Evolutionary conservation across 352 stramenopile genomes (phyloP), one percentile per base, ranked within the genome.

Genomic region (Phytophthora pseudosyringae): DNA sequence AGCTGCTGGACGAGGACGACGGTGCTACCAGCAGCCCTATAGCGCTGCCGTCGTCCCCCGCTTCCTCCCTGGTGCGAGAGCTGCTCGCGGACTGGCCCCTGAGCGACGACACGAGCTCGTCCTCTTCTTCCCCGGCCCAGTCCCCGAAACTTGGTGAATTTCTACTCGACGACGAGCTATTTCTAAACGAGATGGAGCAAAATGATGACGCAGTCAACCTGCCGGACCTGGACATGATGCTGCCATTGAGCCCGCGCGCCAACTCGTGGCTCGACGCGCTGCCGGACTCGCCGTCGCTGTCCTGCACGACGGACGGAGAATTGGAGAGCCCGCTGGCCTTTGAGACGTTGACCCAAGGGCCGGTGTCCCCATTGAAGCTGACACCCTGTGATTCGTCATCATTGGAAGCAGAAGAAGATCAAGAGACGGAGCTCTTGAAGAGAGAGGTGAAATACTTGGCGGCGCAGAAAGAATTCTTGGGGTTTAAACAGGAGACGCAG

Each of bases 381-480:
- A 36, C 44, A 16, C 60, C 63, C 21, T 50, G 44, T 51, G 32
- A 48, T 66, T 73, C 71, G 6, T 48, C 58, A 68, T 38, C 57
- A 26, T 67, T 67, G 11, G 43, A 49, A 5, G 41, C 5, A 36
- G 39, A 55, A 40, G 59, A 64, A 1, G 60, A 55, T 59, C 61
- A 82, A 36, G 75, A 89, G 18, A 57, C 60, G n/a, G 76, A 90
- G 48, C 43, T 90, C 40, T 44, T 88, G 48, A 47, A 70, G 59
- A 90, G 84, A 55, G 81, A 90, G 39, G 57, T 73, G 31, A 89
- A 80, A 44, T 89, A 83, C 53, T 43, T 90, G 28, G 69, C 76
- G 35, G 81, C 81, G 0, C 81, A 90, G 59, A 81, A 85, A 41
- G 81, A 90, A 38, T 90, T 86, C 44, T 51, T 90, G 35, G 36